phyloP scores from a whole-genome alignment of 495 filamentous ascomycete genomes.

The Xylaria venustula region DNA sequence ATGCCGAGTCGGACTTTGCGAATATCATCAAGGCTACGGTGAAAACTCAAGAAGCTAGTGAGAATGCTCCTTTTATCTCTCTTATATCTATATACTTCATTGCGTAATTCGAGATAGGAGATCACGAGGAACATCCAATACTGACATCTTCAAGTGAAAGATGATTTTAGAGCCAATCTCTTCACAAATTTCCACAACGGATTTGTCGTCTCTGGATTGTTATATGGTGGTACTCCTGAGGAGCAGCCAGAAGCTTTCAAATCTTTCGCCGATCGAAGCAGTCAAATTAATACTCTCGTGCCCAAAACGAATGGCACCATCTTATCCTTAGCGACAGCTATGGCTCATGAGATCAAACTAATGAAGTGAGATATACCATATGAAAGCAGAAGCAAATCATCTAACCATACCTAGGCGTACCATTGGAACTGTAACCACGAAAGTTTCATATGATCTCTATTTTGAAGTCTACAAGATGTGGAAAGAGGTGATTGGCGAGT shows the following conservation, averaged over 20 bases:
- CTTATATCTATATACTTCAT: no score
- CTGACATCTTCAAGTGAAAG: constrained; percentile 3
- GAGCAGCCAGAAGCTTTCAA: not conserved
- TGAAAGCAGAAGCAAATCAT: not conserved
- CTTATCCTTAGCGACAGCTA: not conserved
- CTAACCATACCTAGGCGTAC: not conserved
- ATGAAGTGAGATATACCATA: not conserved
- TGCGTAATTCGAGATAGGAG: no score
- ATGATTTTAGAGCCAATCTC: constrained; percentile 14
- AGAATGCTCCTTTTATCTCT: no score
- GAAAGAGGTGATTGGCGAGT: not conserved
- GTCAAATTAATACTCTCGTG: not conserved
- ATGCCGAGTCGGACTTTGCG: constrained; percentile 2
- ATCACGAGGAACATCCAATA: no score
- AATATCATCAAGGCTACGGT: not conserved
- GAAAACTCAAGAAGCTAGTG: not conserved
- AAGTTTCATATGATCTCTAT: not conserved
- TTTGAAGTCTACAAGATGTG: not conserved
- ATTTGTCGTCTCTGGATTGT: constrained; percentile 25
- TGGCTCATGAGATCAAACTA: not conserved
- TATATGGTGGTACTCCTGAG: constrained; percentile 18
- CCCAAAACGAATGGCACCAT: constrained; percentile 14
- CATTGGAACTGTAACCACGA: not conserved
- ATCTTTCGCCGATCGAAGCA: constrained; percentile 7
- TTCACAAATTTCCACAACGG: constrained; percentile 23